Evolutionary conservation across 148 eudicot genomes (phyloP).

Genomic region (Vaccinium vitisidaea): DNA sequence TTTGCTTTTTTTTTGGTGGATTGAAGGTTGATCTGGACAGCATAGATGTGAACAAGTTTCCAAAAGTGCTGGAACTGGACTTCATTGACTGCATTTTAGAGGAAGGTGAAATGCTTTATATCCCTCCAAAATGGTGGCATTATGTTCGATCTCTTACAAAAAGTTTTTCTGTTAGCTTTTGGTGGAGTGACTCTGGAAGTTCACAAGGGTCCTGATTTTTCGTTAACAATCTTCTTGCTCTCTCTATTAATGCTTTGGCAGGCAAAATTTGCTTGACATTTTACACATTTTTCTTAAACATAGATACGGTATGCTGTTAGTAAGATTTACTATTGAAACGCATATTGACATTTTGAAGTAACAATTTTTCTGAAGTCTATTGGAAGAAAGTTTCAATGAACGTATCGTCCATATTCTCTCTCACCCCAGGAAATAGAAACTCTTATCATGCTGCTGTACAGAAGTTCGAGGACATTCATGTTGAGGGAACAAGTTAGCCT

Average conservation of each 20-base stretch:
- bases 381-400: background rate
- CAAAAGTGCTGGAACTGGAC: slow-evolving; percentile 63
- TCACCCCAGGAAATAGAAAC: background rate
- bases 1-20: background rate
- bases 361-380: background rate
- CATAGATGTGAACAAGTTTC: slow-evolving; percentile 67
- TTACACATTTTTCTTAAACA: background rate
- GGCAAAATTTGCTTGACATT: background rate
- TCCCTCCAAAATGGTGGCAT: slow-evolving; percentile 99
- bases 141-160: slow-evolving; percentile 83
- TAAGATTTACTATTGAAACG: background rate
- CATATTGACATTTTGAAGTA: background rate
- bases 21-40: slow-evolving; percentile 86
- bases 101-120: slow-evolving; percentile 99
- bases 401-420: background rate
- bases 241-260: background rate
- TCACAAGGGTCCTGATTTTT: slow-evolving; percentile 31
- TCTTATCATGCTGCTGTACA: background rate
- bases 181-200: slow-evolving; percentile 70
- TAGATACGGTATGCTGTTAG: background rate
- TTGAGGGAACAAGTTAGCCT: background rate
- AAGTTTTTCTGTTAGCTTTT: slow-evolving; percentile 94
- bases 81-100: slow-evolving; percentile 88
- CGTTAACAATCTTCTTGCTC: slow-evolving; percentile 10
- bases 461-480: background rate